phyloP scores from a whole-genome alignment of 108 stramenopile species.

The Parietichytrium sp. region DNA sequence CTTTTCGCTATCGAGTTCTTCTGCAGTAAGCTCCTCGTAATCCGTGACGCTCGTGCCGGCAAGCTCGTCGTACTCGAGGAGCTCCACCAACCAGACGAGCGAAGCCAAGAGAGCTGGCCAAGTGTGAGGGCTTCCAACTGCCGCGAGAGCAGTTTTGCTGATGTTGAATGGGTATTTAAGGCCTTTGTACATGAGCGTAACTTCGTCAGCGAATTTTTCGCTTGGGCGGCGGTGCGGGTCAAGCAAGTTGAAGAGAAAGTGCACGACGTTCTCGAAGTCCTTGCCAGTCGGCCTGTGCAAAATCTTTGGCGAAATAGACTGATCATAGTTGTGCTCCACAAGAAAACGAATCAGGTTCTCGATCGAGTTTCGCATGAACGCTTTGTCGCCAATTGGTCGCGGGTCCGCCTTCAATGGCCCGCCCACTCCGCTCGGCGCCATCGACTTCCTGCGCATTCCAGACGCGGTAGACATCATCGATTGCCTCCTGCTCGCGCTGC shows the following conservation, averaged over 20 bases:
- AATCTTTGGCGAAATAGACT: slow-evolving; percentile 73
- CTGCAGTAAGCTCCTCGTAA: slow-evolving; percentile 44
- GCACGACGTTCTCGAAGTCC: slow-evolving; percentile 89
- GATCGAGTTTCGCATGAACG: slow-evolving; percentile 68
- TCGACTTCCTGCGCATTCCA: neutral
- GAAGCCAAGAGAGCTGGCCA: slow-evolving; percentile 94
- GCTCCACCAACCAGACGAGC: slow-evolving; percentile 89
- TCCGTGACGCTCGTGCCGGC: neutral
- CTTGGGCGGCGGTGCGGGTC: slow-evolving; percentile 74
- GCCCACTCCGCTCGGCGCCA: neutral
- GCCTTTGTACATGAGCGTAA: slow-evolving; percentile 79
- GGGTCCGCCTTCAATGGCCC: slow-evolving; percentile 47
- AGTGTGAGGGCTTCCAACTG: slow-evolving; percentile 95
- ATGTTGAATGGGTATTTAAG: slow-evolving; percentile 71
- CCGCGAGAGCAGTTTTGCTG: slow-evolving; percentile 75
- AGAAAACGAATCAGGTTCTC: slow-evolving; percentile 74
- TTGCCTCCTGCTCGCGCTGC: neutral
- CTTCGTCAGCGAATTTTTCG: slow-evolving; percentile 89
- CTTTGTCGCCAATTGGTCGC: slow-evolving; percentile 68
- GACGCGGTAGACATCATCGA: slow-evolving; percentile 2
- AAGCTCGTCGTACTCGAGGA: slow-evolving; percentile 63
- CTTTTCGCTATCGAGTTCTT: slow-evolving; percentile 43
- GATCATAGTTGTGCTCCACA: slow-evolving; percentile 64
- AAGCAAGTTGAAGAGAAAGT: slow-evolving; percentile 81
- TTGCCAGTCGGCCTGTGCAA: slow-evolving; percentile 81